Evolutionary conservation across 129 eudicot species (phyloP), one percentile per base, ranked within the genome.

Genomic region (Heracleum sosnowskyi): DNA sequence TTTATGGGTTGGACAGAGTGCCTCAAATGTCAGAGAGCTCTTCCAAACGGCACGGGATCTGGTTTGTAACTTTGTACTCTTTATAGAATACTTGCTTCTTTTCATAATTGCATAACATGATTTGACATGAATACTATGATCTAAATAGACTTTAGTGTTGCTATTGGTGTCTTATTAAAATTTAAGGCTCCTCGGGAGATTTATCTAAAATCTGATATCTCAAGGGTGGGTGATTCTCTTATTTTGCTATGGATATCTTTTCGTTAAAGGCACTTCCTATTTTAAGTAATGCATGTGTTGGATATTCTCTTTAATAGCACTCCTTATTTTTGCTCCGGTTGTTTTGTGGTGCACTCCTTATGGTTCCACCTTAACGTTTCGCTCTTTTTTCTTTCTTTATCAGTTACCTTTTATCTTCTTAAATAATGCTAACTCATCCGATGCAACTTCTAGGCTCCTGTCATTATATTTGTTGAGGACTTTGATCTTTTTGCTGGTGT

Each of bases 21-120:
- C 98, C 76, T 84, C 98, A 79, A 93, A 93, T 84, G 88, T 93
- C 74, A 88, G 98, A 79, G 98, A 93, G 79, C 84, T 93, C 53
- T 93, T 93, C 81, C 97, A 91, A 69, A 93, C 97, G 53, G 98
- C 98, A 53, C 85, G 98, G 46, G 97, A 93, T 84, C 90, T 93
- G 98, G 98, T 93, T 60, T 60, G 68, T 60, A 24, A 60, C 68
- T 26, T 60, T 45, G 77, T 68, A 77, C 71, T 78, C 76, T 60
- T 60, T 75, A 68, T 33, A 74, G 72, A 70, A 74, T 57, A 49
- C 39, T 22, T 76, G 60, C 71, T 73, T 76, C 7, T 68, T 79
- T 79, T 53, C 39, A 39, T n/a, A n/a, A 44, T 72, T 39, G 7
- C 20, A 15, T 6, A 5, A 33, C 74, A 45, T 69, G 40, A 17